Conservation (phyloP, 257 asterid genomes). For the Prunella vulgaris region DNA sequence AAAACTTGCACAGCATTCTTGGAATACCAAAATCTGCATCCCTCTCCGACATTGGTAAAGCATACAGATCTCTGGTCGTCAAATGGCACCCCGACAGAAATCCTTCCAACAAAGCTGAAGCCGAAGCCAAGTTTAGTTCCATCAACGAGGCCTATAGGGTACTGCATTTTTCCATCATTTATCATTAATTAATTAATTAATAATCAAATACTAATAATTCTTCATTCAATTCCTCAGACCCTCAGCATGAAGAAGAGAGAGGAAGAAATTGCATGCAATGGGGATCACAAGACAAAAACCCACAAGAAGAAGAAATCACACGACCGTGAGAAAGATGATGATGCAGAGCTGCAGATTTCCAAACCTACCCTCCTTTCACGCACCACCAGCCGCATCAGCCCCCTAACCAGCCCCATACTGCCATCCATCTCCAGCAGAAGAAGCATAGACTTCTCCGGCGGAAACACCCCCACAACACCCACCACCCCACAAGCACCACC, state of each 20-base stretch:
- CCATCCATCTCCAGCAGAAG: slow-evolving; percentile 30
- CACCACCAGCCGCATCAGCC: slow-evolving; percentile 53
- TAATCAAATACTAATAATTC: too few relatives aligned
- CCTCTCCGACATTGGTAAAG: slow-evolving; percentile 64
- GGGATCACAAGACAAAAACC: slow-evolving; percentile 30
- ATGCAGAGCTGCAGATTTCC: slow-evolving; percentile 52
- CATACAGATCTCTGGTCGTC: slow-evolving; percentile 59
- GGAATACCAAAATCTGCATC: slow-evolving; percentile 71
- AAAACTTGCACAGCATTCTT: slow-evolving; percentile 46
- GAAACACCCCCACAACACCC: slow-evolving; percentile 42
- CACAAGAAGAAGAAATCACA: slow-evolving; percentile 37
- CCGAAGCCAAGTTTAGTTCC: slow-evolving; percentile 53
- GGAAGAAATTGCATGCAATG: slow-evolving; percentile 35
- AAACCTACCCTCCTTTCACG: slow-evolving; percentile 59
- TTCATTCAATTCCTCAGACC: slow-evolving; percentile 34
- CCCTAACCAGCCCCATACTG: slow-evolving; percentile 30
- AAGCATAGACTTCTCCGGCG: slow-evolving; percentile 34
- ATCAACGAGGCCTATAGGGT: slow-evolving; percentile 90
- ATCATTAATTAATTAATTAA: neutral
- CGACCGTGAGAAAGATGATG: slow-evolving; percentile 9
- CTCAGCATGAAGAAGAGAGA: slow-evolving; percentile 66
- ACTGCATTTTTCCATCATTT: neutral
- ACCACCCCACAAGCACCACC: slow-evolving; percentile 34
- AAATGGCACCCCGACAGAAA: slow-evolving; percentile 88
- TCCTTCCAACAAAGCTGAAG: slow-evolving; percentile 59